phyloP scores from a whole-genome alignment of 495 filamentous ascomycete species.

The Penicillium pulvis region DNA sequence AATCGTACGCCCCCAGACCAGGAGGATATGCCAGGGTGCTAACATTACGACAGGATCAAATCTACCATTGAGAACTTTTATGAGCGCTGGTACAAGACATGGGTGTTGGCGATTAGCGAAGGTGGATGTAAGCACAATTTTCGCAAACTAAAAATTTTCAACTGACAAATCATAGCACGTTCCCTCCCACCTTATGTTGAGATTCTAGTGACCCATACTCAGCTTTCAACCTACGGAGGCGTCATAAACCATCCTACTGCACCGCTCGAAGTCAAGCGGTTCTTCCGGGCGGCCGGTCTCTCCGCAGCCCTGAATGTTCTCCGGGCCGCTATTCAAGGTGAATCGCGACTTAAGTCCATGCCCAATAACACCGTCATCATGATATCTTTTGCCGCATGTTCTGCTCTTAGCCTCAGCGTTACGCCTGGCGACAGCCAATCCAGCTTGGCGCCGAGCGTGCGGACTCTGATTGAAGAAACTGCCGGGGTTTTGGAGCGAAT shows the following conservation, averaged over 20 bases:
- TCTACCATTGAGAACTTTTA: constrained; percentile 63
- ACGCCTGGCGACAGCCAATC: constrained; percentile 55
- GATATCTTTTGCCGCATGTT: constrained; percentile 75
- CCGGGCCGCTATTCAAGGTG: constrained; percentile 70
- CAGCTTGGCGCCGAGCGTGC: constrained; percentile 66
- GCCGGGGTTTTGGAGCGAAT: constrained; percentile 69
- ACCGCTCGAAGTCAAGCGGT: constrained; percentile 66
- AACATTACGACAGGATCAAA: constrained; percentile 50
- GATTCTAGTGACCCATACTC: constrained; percentile 71
- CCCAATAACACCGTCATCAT: constrained; percentile 77
- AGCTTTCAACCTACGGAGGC: constrained; percentile 69
- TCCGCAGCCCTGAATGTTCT: constrained; percentile 74
- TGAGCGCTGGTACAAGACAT: constrained; percentile 61
- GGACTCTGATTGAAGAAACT: constrained; percentile 68
- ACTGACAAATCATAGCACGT: constrained; percentile 42
- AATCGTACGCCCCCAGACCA: constrained; percentile 45
- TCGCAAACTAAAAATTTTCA: not conserved
- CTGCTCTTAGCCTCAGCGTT: constrained; percentile 64
- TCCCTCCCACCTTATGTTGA: constrained; percentile 72
- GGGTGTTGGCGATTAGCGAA: constrained; percentile 60
- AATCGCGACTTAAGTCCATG: constrained; percentile 69
- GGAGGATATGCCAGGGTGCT: not conserved
- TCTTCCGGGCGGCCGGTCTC: constrained; percentile 68
- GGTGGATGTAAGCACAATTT: constrained; percentile 47
- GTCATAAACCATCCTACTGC: constrained; percentile 77